Base-by-base conservation (phyloP, 495 filamentous ascomycete genomes). In the Penicillium paradoxum region DNA sequence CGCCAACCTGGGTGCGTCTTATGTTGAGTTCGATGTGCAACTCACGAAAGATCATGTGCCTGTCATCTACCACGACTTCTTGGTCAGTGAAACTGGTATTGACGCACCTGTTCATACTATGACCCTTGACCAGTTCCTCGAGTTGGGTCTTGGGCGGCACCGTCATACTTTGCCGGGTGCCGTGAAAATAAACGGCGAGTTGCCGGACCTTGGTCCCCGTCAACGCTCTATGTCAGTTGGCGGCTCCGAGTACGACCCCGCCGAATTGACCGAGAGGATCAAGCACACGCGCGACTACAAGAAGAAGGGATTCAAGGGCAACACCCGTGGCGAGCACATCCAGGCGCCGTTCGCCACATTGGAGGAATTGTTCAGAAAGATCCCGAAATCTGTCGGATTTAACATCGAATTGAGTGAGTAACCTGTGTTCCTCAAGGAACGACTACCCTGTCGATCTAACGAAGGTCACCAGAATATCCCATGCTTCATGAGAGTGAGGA, bases 51-150 rank as follows among this genome's bases (percentile, higher is more conserved):
- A 99, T 65, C 91, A 93, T 68, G 90, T 99, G 7, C 95, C 95
- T 15, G 91, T 99, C 60, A 96, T 99, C 59, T 99, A 99, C 67
- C 95, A 99, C 67, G 95, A 99, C 69, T 99, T 99, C 60, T 77
- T 99, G 14, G 93, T 99, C 67, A 96, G 90, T 65, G 95, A 99
- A 71, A 99, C 95, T 0, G 95, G 95, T 1, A 95, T 96, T 51
- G 95, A 99, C 68, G 95, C 92, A 0, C 95, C 95, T 0, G 91
- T 99, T 1, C 95, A 99, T 62, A 91, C 89, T 4, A 76, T 99
- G 46, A 97, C 92, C 0, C 74, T 97, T 3, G 92, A 98, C 55
- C 95, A 83, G 68, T 96, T 97, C 69, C 79, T 97, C 22, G 88
- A 95, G 58, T 78, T 96, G 55, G 91, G 88, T 60, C 77, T 83